Percentiles rank a stretch among this genome's conserved stretches.
These are phyloP conservation scores for Brasilioporus rufonigricans DNA, from an alignment of 768 basidiomycete genomes.

Conservation along the genomic window DNA sequence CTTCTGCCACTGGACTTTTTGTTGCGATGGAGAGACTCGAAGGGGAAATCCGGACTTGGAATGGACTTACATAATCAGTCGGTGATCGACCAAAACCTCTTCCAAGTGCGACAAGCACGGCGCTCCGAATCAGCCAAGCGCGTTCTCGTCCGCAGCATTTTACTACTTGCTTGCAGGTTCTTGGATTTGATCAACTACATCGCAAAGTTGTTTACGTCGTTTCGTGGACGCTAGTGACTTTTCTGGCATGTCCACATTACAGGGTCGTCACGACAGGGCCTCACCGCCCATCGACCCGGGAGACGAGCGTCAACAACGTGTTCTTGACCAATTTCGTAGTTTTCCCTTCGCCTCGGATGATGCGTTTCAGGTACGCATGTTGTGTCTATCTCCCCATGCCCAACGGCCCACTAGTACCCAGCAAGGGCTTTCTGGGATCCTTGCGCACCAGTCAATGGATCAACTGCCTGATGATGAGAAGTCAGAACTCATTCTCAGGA, in stretches of 20 bases:
- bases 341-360: constrained; percentile 59
- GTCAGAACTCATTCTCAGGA: constrained; percentile 49
- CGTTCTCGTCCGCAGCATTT: neutral
- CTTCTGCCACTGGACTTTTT: too few species aligned
- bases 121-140: neutral
- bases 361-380: constrained; percentile 52
- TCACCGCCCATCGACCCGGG: constrained; percentile 11
- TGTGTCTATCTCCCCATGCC: neutral
- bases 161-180: constrained; percentile 1
- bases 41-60: neutral
- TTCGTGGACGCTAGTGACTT: neutral
- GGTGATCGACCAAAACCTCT: neutral
- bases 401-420: constrained; percentile 27
- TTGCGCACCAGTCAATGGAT: constrained; percentile 40
- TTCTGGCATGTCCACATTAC: constrained; percentile 18
- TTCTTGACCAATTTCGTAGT: constrained; percentile 32
- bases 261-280: constrained; percentile 7
- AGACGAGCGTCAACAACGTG: constrained; percentile 21
- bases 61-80: neutral
- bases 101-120: neutral
- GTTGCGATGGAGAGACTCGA: too few species aligned
- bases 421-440: constrained; percentile 64
- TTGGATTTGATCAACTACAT: neutral
- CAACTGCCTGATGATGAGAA: constrained; percentile 37
- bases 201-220: constrained; percentile 16